Evolutionary conservation across 768 basidiomycete species (phyloP), one percentile per base, ranked within the genome.

Genomic region (Antrodiella citrinella): DNA sequence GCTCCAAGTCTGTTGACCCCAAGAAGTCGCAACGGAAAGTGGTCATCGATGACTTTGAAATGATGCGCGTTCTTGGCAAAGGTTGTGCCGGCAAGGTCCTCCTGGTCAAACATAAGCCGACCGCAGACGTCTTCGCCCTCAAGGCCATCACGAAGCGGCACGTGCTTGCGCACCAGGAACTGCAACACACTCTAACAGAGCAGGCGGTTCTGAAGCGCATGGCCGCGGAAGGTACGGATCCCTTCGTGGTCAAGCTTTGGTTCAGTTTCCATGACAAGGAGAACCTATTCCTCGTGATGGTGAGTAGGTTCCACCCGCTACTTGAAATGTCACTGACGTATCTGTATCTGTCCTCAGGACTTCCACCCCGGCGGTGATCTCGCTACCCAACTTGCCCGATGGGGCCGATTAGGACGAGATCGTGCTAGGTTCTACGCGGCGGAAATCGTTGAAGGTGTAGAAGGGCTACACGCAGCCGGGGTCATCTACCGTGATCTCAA

Each of bases 251-350:
- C 53, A 91, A 86, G 65, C 78, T 99, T 15, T 90, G 91, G 82
- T 94, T 90, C 86, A 88, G 88, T 67, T 99, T 98, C 72, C 94
- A 97, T 67, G 94, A 98, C 69, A 88, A 89, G 69, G 92, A 97
- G 66, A 95, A 96, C 63, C 69, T 98, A 54, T 98, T 94, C 70
- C 79, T 99, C 62, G 91, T 97, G 41, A 94, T 99, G 87, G 88
- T 86, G 53, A 58, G 69, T 72, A 7, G 30, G 57, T 54, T 59
- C 48, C 54, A 51, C 19, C 11, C 9, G 3, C n/a, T 12, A 13
- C 12, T 23, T 1, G 3, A 18, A 5, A 11, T 46, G 24, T 20
- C 4, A 40, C 15, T 19, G 4, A 2, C 38, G 12, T 43, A 45
- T 47, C 46, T 40, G 48, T 19, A 11, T 24, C 41, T 50, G 22